Conservation (phyloP, 2,329 filamentous ascomycete species). For the Fusarium sp. region DNA sequence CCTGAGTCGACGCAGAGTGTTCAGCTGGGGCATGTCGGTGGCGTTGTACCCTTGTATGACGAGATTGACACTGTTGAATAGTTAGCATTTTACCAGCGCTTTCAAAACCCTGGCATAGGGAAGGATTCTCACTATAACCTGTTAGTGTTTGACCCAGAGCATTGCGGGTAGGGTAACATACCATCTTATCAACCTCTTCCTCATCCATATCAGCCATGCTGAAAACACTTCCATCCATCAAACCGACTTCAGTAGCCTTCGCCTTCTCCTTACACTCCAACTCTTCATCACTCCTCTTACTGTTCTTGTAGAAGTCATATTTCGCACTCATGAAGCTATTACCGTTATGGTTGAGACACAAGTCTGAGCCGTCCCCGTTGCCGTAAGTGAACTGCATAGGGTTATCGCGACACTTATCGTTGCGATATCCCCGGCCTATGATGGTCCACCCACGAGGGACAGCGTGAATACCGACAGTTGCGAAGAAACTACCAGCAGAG, state of each 20-base stretch:
- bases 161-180: background rate
- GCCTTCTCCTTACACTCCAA: background rate
- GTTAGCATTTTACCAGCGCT: background rate
- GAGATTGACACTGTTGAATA: background rate
- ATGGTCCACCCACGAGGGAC: background rate
- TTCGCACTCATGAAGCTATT: background rate
- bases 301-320: background rate
- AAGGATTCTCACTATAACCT: background rate
- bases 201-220: background rate
- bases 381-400: no score
- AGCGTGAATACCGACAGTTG: background rate
- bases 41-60: background rate
- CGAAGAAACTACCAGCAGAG: background rate
- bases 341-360: background rate
- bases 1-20: background rate
- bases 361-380: background rate
- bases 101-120: background rate
- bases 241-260: background rate
- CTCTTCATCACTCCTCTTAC: background rate
- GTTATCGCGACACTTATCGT: background rate
- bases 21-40: background rate
- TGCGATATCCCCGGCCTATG: background rate
- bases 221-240: background rate
- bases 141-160: rapidly evolving
- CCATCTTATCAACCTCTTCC: background rate